Evolutionary conservation across 371 early-diverging fungal genomes (phyloP).

Genomic region (Blakeslea trispora): DNA sequence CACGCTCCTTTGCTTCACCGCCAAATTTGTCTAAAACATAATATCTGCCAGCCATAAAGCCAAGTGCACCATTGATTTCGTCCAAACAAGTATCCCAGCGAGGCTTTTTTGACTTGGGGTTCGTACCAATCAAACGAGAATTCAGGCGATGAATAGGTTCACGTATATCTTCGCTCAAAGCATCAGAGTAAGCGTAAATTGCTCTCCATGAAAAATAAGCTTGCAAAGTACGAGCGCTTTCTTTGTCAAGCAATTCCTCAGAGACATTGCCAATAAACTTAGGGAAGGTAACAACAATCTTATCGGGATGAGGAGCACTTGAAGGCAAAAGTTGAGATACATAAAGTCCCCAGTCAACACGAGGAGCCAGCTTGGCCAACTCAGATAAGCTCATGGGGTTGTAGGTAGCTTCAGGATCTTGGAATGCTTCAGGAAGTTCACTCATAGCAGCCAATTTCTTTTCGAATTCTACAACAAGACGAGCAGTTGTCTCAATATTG

Average conservation of each 20-base stretch:
- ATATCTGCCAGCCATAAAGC: slow-evolving; percentile 56
- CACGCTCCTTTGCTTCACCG: slow-evolving; percentile 39
- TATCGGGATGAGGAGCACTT: slow-evolving; percentile 25
- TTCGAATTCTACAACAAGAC: slow-evolving; percentile 50
- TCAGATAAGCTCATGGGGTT: slow-evolving; percentile 48
- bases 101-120: slow-evolving; percentile 43
- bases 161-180: slow-evolving; percentile 34
- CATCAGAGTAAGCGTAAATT: slow-evolving; percentile 30
- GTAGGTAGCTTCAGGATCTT: slow-evolving; percentile 48
- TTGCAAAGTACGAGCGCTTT: slow-evolving; percentile 35
- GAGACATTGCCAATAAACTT: slow-evolving; percentile 40
- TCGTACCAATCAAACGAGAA: slow-evolving; percentile 40
- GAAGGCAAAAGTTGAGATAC: slow-evolving; percentile 34
- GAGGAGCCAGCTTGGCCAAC: slow-evolving; percentile 37
- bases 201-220: slow-evolving; percentile 49
- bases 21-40: slow-evolving; percentile 50
- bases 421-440: slow-evolving; percentile 33
- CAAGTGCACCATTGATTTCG: slow-evolving; percentile 37
- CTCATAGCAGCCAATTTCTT: slow-evolving; percentile 38
- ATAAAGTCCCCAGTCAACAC: slow-evolving; percentile 46
- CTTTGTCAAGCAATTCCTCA: slow-evolving; percentile 23
- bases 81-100: slow-evolving; percentile 57
- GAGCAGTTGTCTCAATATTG: slow-evolving; percentile 23
- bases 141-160: slow-evolving; percentile 33
- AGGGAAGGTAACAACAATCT: slow-evolving; percentile 47